Evolutionary conservation across 768 basidiomycete genomes (phyloP), one percentile per base, ranked within the genome.

Genomic region (Kwoniella sp.): DNA sequence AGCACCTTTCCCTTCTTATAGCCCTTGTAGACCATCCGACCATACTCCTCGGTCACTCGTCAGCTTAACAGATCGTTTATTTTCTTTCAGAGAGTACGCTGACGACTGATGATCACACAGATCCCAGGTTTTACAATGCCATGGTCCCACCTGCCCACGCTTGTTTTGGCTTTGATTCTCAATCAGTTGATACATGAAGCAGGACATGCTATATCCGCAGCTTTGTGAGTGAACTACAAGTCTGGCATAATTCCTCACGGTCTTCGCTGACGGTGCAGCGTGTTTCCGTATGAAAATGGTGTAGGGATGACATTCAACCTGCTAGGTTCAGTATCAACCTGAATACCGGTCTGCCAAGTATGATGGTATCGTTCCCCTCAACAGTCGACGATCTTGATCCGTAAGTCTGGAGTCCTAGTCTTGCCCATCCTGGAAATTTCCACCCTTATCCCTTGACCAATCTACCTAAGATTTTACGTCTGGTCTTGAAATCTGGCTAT

Each of bases 101-200:
- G 50, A 24, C 26, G n/a, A 15, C 33, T 5, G 40, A 49, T 49
- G 25, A 25, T 12, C 19, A 29, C 13, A 13, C 60, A 92, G 90
- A 87, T 94, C 37, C 91, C 92, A 22, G 91, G 91, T 1, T 65
- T 91, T 7, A 94, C 90, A 1, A 85, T 90, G 1, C 91, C 91
- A 1, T 71, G 90, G n/a, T 79, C 80, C 25, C 87, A 93, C 72
- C 73, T 90, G 0, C 88, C 88, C 4, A 67, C 87, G 17, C 85
- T 92, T 52, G 68, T 92, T 7, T 30, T 85, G 6, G 84, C 88
- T 0, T 82, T 92, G 17, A 82, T 87, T 50, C 24, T 85, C 9
- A 84, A 85, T 58, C 91, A 92, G 77, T 69, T 87, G n/a, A 74
- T 89, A 21, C 91, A 93, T 68, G 91, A 94, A 80, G 77, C 85